Evolutionary conservation across 768 basidiomycete species (phyloP).

Genomic region (Brasilioporus rufonigricans): DNA sequence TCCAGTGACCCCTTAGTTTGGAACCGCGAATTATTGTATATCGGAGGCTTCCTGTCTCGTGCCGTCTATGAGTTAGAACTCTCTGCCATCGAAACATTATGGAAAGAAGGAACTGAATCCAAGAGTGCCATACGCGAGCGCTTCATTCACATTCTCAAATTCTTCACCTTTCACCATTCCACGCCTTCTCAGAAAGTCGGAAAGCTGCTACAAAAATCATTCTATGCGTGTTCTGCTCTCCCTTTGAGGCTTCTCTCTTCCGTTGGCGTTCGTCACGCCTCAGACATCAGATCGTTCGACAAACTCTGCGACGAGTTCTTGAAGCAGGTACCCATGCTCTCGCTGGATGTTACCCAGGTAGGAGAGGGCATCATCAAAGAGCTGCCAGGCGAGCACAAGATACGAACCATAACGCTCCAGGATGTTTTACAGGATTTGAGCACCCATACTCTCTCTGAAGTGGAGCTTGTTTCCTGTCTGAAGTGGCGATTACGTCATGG

Average conservation of each 20-base stretch:
- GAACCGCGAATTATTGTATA: conserved; percentile 85
- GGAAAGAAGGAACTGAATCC: neutral
- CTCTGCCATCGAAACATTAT: conserved; percentile 36
- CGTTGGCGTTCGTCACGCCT: neutral
- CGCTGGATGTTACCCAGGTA: conserved; percentile 3
- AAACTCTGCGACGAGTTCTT: neutral
- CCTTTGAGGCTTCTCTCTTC: neutral
- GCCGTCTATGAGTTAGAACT: conserved; percentile 84
- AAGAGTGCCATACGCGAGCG: too few species aligned
- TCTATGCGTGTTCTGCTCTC: neutral
- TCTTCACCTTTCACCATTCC: neutral
- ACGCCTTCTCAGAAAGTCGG: neutral
- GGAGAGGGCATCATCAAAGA: conserved; percentile 47
- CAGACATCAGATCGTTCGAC: neutral
- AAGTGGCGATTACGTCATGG: conserved; percentile 67
- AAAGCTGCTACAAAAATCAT: neutral
- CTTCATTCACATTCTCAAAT: neutral
- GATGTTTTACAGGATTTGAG: conserved; percentile 81
- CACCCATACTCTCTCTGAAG: conserved; percentile 57
- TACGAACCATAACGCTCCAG: conserved; percentile 38
- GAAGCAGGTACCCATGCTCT: neutral
- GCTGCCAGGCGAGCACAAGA: conserved; percentile 59
- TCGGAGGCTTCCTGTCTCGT: conserved; percentile 80
- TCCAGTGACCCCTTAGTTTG: too few species aligned
- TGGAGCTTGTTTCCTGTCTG: conserved; percentile 74